Evolutionary conservation across 106 monocot genomes (phyloP).

Genomic region (Amphibolis antarctica): DNA sequence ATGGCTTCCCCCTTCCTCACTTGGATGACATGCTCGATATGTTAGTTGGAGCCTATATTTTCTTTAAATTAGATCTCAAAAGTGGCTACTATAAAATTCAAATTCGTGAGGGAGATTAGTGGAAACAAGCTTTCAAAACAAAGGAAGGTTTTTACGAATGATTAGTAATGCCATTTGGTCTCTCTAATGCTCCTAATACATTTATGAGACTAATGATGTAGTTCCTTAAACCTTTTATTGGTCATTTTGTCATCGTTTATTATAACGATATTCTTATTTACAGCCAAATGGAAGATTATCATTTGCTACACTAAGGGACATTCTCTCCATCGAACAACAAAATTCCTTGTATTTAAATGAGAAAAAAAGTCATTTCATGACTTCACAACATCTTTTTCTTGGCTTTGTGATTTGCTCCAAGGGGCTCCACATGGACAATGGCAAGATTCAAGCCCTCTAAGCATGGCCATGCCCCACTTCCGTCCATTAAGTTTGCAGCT

Average conservation of each 20-base stretch:
- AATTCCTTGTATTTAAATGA: background rate
- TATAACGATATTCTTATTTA: constrained; percentile 10
- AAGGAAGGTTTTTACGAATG: constrained; percentile 12
- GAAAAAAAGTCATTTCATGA: constrained; percentile 4
- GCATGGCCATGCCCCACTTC: too few relatives aligned
- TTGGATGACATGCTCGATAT: constrained; percentile 4
- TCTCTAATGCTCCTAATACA: constrained; percentile 12
- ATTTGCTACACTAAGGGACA: background rate
- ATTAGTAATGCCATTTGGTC: constrained; percentile 15
- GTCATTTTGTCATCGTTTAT: constrained; percentile 4
- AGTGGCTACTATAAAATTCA: constrained; percentile 13
- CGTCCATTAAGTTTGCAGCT: too few relatives aligned
- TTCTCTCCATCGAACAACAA: background rate
- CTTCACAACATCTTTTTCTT: background rate
- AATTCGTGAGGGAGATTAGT: background rate
- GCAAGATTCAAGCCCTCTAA: constrained; percentile 6
- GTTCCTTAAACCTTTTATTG: background rate
- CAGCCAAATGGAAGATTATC: background rate
- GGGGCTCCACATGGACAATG: background rate
- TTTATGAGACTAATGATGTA: constrained; percentile 15
- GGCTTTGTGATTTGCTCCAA: constrained; percentile 1
- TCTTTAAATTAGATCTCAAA: constrained; percentile 14
- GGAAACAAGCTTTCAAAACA: constrained; percentile 17
- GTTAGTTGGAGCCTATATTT: background rate
- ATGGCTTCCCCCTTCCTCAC: too few relatives aligned